phyloP scores from a whole-genome alignment of 192 early-diverging fungal genomes.

The Pecoramyces ruminantium region DNA sequence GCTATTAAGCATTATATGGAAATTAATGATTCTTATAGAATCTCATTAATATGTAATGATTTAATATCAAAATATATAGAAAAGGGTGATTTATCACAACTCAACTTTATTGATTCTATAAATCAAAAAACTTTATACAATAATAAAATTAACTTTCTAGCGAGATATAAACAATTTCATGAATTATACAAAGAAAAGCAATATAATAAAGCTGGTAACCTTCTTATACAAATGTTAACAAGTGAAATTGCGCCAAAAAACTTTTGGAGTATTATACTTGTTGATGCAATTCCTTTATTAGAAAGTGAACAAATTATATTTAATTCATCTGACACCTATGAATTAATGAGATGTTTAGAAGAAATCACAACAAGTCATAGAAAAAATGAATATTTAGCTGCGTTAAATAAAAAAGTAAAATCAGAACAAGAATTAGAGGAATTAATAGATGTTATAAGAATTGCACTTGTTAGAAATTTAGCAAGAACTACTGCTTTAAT shows the following conservation, averaged over 20 bases:
- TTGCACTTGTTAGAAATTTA: not conserved
- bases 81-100: slow-evolving; percentile 14
- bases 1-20: slow-evolving; percentile 43
- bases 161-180: not conserved
- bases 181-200: not conserved
- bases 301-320: slow-evolving; percentile 39
- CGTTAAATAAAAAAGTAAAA: slow-evolving; percentile 1
- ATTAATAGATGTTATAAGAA: not conserved
- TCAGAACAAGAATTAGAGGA: not conserved
- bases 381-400: slow-evolving; percentile 5
- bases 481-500: not conserved
- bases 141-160: slow-evolving; percentile 1
- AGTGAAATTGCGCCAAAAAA: slow-evolving; percentile 26
- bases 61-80: slow-evolving; percentile 28
- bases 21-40: slow-evolving; percentile 20
- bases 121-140: slow-evolving; percentile 7
- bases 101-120: slow-evolving; percentile 29
- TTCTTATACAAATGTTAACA: slow-evolving; percentile 23
- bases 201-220: slow-evolving; percentile 13
- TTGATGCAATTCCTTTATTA: slow-evolving; percentile 44
- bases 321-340: slow-evolving; percentile 28
- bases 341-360: slow-evolving; percentile 49
- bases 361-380: slow-evolving; percentile 12
- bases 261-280: slow-evolving; percentile 24
- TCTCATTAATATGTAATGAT: slow-evolving; percentile 32